Evolutionary conservation across 106 monocot species (phyloP), one percentile per base, ranked within the genome.

Genomic region (Xerophyta viscosa): DNA sequence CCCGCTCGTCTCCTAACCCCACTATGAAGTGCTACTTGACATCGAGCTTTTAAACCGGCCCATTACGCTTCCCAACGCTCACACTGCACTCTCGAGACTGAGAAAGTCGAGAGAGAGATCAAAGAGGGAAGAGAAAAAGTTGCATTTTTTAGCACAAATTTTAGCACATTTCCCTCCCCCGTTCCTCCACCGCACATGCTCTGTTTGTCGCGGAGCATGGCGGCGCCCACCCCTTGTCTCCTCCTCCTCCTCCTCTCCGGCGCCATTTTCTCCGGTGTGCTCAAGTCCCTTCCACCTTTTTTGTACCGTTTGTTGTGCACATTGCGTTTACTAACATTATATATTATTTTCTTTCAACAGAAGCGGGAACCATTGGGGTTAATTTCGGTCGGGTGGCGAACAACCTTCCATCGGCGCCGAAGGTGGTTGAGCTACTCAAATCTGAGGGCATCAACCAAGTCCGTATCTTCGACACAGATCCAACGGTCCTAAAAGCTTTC

Each of bases 301-400:
- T 18, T 26, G 13, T 26, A 2, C 25, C n/a, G 2, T 26, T 9
- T 13, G 1, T 50, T 12, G 22, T 50, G 3, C 21, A 50, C 21
- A 27, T 13, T 26, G 10, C 8, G n/a, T 9, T 12, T 25, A 26
- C 21, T 9, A 10, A 24, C 8, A 17, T 8, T 8, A 24, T 36
- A 30, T 57, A 4, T 42, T 47, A 46, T 45, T 21, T 20, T 20
- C 13, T 57, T n/a, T 4, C 22, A 53, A 46, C 64, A 60, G 61
- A 57, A 14, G 70, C 54, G 0, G 78, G 78, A 0, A 9, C 45
- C 7, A 31, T 87, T 33, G 87, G 87, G 6, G 74, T 87, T 11
- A 82, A 87, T 74, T 87, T 77, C 31, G 87, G 87, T 23, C 57
- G 81, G 17, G 87, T 78, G 31, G 87, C 77, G 4, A 78, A 82